Evolutionary conservation across 306 rosid species (phyloP).

Genomic region (Purshia tridentata): DNA sequence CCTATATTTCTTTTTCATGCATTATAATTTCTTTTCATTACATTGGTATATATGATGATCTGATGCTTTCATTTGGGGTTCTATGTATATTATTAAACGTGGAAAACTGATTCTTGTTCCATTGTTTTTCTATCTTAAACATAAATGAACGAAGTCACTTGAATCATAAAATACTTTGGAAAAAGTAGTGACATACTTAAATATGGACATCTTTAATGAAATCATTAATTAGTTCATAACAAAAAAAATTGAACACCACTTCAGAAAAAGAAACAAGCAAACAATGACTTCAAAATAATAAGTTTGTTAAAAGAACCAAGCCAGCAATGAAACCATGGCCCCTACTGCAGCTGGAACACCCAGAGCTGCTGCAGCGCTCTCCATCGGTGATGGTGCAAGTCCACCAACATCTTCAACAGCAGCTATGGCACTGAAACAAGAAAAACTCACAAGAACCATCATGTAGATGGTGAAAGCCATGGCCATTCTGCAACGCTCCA

Average conservation of each 20-base stretch:
- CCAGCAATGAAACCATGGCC: slow-evolving; percentile 39
- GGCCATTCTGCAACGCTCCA: slow-evolving; percentile 34
- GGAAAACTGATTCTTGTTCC: too few species aligned
- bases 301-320: slow-evolving; percentile 48
- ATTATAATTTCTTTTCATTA: background rate
- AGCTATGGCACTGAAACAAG: slow-evolving; percentile 31
- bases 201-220: background rate
- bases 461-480: slow-evolving; percentile 41
- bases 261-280: background rate
- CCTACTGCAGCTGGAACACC: slow-evolving; percentile 37
- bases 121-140: background rate
- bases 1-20: background rate
- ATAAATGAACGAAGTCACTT: background rate
- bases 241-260: slow-evolving; percentile 20
- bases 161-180: background rate
- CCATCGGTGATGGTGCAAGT: slow-evolving; percentile 76
- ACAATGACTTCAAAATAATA: background rate
- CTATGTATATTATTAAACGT: background rate
- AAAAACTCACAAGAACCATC: slow-evolving; percentile 39
- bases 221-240: background rate
- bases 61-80: background rate
- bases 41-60: background rate
- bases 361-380: slow-evolving; percentile 39
- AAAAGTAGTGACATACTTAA: slow-evolving; percentile 2
- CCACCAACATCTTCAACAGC: slow-evolving; percentile 44